Evolutionary conservation across 805 yeast species (phyloP).

Genomic region (Nakazawaea ishiwadae): DNA sequence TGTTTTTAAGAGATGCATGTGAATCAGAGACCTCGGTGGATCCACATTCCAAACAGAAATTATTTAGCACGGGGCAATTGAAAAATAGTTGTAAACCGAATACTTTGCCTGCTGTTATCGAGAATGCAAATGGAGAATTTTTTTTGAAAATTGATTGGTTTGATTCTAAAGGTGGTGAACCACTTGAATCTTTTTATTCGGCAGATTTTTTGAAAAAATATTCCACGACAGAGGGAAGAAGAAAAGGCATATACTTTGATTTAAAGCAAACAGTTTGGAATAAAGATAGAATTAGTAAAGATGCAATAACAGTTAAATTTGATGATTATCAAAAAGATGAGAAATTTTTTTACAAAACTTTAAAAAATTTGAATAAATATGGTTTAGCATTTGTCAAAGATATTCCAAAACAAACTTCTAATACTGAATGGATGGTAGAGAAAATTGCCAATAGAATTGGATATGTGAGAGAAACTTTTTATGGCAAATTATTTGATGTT

Average conservation of each 20-base stretch:
- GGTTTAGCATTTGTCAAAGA: constrained; percentile 56
- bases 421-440: constrained; percentile 30
- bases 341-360: constrained; percentile 29
- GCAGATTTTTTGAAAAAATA: constrained; percentile 41
- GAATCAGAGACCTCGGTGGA: constrained; percentile 45
- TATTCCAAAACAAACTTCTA: constrained; percentile 40
- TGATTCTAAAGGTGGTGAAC: constrained; percentile 32
- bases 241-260: constrained; percentile 33
- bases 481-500: constrained; percentile 70
- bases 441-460: constrained; percentile 46
- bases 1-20: constrained; percentile 67
- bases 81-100: constrained; percentile 31
- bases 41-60: constrained; percentile 51
- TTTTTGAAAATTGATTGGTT: constrained; percentile 41
- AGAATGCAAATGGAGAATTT: constrained; percentile 21
- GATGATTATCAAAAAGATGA: constrained; percentile 35
- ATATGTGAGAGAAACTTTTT: constrained; percentile 64
- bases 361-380: constrained; percentile 43
- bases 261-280: constrained; percentile 36
- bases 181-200: constrained; percentile 33
- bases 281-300: constrained; percentile 19
- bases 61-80: constrained; percentile 55
- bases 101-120: constrained; percentile 27
- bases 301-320: constrained; percentile 29
- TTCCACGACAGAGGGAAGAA: constrained; percentile 28